These are phyloP conservation scores for Piromyces sp. DNA, from an alignment of 192 early-diverging fungal species.

Conservation along the genomic window DNA sequence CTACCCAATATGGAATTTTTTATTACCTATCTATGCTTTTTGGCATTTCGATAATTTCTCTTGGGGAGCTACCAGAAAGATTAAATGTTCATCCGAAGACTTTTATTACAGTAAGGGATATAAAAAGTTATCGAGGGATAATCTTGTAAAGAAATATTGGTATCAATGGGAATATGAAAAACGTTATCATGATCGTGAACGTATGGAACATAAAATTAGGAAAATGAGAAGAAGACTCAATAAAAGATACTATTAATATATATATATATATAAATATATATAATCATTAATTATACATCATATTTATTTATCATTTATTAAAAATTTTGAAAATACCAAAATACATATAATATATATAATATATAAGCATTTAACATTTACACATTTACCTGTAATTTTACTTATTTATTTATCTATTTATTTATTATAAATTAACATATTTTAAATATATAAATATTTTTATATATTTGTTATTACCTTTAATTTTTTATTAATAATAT, in stretches of 20 bases:
- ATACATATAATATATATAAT: too few relatives aligned
- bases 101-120: background rate
- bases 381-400: too few relatives aligned
- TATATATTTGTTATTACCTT: too few relatives aligned
- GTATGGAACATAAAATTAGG: background rate
- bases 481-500: too few relatives aligned
- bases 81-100: background rate
- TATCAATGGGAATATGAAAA: background rate
- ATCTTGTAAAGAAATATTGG: background rate
- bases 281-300: too few relatives aligned
- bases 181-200: background rate
- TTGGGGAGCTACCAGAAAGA: constrained; percentile 46
- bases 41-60: constrained; percentile 99
- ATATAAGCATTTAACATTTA: too few relatives aligned
- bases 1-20: constrained; percentile 66
- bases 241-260: background rate
- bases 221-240: background rate
- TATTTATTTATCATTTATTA: too few relatives aligned
- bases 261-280: background rate
- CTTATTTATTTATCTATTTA: too few relatives aligned
- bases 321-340: too few relatives aligned
- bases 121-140: background rate
- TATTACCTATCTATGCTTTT: constrained; percentile 59
- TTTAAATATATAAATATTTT: too few relatives aligned
- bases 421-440: too few relatives aligned